phyloP scores from a whole-genome alignment of 2,329 filamentous ascomycete genomes.

The Colletotrichum limetticola region DNA sequence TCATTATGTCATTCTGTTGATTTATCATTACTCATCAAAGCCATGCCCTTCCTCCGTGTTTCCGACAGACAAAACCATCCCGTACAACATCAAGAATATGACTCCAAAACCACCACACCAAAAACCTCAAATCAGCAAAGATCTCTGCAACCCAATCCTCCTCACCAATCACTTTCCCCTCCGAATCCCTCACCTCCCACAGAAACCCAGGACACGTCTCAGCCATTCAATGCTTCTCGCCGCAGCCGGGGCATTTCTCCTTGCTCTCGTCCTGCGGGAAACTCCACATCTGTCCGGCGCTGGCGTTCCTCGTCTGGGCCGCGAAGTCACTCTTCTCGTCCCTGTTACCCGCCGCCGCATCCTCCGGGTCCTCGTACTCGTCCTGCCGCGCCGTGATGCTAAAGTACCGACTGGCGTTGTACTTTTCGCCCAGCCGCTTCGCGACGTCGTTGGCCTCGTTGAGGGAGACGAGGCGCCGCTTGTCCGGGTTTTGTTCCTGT shows the following conservation, averaged over 20 bases:
- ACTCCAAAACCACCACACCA: background rate
- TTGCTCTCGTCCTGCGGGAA: background rate
- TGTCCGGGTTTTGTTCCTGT: constrained; percentile 44
- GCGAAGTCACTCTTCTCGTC: constrained; percentile 46
- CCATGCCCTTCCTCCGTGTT: background rate
- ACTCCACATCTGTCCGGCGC: background rate
- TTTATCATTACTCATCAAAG: background rate
- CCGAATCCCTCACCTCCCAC: background rate
- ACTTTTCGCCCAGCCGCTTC: constrained; percentile 63
- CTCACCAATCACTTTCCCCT: too few species aligned
- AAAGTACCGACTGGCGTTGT: constrained; percentile 51
- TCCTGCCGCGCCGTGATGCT: constrained; percentile 43
- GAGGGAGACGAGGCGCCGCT: constrained; percentile 63
- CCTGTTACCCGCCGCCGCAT: constrained; percentile 34
- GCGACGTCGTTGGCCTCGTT: constrained; percentile 70
- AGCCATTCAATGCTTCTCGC: background rate
- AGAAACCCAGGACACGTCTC: background rate
- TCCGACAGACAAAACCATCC: background rate
- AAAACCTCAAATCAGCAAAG: background rate
- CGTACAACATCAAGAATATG: background rate
- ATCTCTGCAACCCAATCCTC: background rate
- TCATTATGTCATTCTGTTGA: background rate
- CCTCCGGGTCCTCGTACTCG: constrained; percentile 41
- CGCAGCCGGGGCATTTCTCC: constrained; percentile 5
- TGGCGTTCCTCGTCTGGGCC: background rate